Percentiles rank a stretch among this genome's conserved stretches.
Evolutionary conservation across 116 monocot genomes (phyloP).

Genomic region (Papilionanthe hybrid): DNA sequence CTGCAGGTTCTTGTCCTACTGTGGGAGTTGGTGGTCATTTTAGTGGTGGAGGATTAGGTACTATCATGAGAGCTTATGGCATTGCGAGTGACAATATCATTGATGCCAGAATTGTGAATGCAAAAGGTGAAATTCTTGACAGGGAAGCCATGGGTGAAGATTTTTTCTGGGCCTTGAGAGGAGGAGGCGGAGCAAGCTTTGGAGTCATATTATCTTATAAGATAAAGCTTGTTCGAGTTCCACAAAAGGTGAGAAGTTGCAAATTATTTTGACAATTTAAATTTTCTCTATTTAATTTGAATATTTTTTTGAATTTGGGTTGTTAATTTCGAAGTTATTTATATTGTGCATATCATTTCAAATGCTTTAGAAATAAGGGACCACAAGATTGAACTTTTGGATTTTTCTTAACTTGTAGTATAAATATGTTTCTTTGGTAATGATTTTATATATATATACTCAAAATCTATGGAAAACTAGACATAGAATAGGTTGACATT

Average conservation of each 20-base stretch:
- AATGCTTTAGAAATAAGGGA: neutral
- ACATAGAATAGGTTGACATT: too few relatives aligned
- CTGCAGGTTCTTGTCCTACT: slow-evolving; percentile 16
- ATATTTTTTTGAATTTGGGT: neutral
- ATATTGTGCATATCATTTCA: neutral
- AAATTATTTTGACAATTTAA: neutral
- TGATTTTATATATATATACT: too few relatives aligned
- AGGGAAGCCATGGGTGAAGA: slow-evolving; percentile 19
- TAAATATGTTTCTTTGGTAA: too few relatives aligned
- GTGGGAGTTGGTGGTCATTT: slow-evolving; percentile 24
- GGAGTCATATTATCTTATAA: slow-evolving; percentile 16
- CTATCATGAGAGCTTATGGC: slow-evolving; percentile 15
- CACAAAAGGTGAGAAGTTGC: neutral
- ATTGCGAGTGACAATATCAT: slow-evolving; percentile 9
- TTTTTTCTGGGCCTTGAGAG: slow-evolving; percentile 21
- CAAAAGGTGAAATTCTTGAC: slow-evolving; percentile 6
- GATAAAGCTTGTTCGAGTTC: slow-evolving; percentile 11
- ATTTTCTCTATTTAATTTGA: too few relatives aligned
- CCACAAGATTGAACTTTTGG: neutral
- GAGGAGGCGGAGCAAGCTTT: slow-evolving; percentile 19
- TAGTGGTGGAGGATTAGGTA: slow-evolving; percentile 21
- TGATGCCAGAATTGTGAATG: slow-evolving; percentile 11
- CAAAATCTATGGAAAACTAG: too few relatives aligned
- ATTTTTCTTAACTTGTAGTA: too few relatives aligned
- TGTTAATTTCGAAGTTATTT: neutral